Base-by-base conservation (phyloP, 768 basidiomycete species). In the Pulveroboletus sp. region DNA sequence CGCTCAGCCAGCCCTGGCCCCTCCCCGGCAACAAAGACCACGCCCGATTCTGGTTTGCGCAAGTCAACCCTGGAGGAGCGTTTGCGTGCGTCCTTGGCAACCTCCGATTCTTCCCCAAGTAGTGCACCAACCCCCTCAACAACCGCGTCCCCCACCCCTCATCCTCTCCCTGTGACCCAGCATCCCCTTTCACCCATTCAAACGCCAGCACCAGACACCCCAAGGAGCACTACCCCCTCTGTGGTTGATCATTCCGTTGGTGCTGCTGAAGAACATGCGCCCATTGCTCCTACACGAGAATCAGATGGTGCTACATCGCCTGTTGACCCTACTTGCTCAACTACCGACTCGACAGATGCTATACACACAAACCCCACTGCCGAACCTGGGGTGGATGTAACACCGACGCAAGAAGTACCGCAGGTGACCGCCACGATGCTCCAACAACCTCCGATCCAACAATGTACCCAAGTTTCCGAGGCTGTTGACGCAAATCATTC, bases 11-110 rank as follows among this genome's bases (percentile, higher is more conserved):
- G 62, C 38, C 62, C 63, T 6, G 42, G 55, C 40, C 58, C 66
- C 27, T 63, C 55, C 4, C 56, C 61, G 5, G 14, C 47, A 14
- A 9, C 55, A 6, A 62, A 50, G 51, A 47, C 43, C 20, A 23
- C 45, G 9, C 20, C 33, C 35, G 64, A 69, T 21, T 41, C 58
- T 24, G 62, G 63, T 16, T 44, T 63, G 42, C 67, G 73, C 39
- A 85, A 86, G 61, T 73, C 77, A 8, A 85, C 77, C 20, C 71
- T 91, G 2, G 90, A 91, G 67, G 89, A 91, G 49, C 75, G 90
- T 38, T 71, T 91, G n/a, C 78, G 84, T 38, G 83, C 86, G 35
- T 78, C 71, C 23, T 77, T 83, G 56, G 74, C 76, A 19, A 74
- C 76, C 43, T 79, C 76, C 17, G 87, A 89, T 17, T 69, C 74